Percentiles rank a stretch among this genome's conserved stretches.
Conservation (phyloP, 371 early-diverging fungal species). For the Mucor lusitanicus region DNA sequence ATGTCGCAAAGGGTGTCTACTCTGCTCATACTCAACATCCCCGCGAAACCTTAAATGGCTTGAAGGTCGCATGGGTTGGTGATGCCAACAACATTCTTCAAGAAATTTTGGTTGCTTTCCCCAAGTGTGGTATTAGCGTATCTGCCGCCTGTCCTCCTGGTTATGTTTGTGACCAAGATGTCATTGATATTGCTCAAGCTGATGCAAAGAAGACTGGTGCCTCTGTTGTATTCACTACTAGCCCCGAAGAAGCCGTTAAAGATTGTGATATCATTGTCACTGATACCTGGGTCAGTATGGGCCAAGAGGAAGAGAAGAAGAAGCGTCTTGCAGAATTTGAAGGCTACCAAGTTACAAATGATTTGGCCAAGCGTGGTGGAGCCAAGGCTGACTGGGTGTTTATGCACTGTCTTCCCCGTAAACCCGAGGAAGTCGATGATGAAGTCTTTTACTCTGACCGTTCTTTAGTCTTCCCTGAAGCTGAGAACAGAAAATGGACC, state of each 20-base stretch:
- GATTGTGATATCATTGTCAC: slow-evolving; percentile 91
- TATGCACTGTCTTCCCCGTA: slow-evolving; percentile 96
- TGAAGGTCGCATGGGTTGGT: slow-evolving; percentile 94
- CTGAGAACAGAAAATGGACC: slow-evolving; percentile 97
- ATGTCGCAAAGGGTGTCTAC: slow-evolving; percentile 36
- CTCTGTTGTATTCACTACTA: slow-evolving; percentile 60
- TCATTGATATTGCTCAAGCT: slow-evolving; percentile 61
- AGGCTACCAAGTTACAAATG: slow-evolving; percentile 88
- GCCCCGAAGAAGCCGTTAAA: slow-evolving; percentile 78
- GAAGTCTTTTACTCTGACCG: slow-evolving; percentile 91
- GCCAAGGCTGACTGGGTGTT: slow-evolving; percentile 91
- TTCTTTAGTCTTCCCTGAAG: slow-evolving; percentile 95
- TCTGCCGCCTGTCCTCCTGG: slow-evolving; percentile 84
- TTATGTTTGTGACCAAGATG: slow-evolving; percentile 73
- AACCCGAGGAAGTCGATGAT: slow-evolving; percentile 94
- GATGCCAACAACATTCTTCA: slow-evolving; percentile 96
- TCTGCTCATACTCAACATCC: slow-evolving; percentile 52
- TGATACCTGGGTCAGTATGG: slow-evolving; percentile 98
- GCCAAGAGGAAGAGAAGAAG: slow-evolving; percentile 91
- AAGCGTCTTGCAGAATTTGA: slow-evolving; percentile 78
- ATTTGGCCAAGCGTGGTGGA: slow-evolving; percentile 72
- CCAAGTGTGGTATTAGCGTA: slow-evolving; percentile 85
- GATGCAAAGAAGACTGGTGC: slow-evolving; percentile 54
- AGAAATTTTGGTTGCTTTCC: slow-evolving; percentile 84
- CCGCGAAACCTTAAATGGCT: slow-evolving; percentile 59